Evolutionary conservation across 2,329 filamentous ascomycete genomes (phyloP).

Genomic region (Ceratocystis eucalypticola): DNA sequence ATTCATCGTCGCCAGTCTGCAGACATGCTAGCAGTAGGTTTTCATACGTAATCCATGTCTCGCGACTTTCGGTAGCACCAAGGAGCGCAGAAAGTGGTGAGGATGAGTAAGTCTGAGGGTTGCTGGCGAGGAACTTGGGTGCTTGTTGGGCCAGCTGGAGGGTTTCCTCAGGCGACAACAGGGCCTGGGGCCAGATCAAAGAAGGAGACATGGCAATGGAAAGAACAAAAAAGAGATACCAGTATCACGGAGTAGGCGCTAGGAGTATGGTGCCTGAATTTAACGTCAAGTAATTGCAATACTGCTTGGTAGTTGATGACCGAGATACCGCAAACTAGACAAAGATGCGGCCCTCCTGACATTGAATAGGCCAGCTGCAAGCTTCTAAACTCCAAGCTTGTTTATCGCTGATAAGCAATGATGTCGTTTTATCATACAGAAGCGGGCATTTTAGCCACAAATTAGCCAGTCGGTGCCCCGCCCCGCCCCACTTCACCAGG

Average conservation of each 20-base stretch:
- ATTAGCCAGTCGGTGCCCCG: neutral
- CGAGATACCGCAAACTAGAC: neutral
- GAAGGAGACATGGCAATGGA: slow-evolving; percentile 34
- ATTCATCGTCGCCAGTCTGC: slow-evolving; percentile 66
- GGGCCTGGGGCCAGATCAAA: slow-evolving; percentile 42
- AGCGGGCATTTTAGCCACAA: neutral
- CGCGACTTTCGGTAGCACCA: slow-evolving; percentile 52
- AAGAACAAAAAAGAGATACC: no score
- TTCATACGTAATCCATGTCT: slow-evolving; percentile 76
- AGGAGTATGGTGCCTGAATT: neutral
- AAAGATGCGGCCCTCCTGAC: neutral
- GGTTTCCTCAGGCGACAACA: slow-evolving; percentile 42
- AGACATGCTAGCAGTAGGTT: slow-evolving; percentile 76
- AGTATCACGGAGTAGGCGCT: neutral
- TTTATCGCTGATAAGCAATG: slow-evolving; percentile 10
- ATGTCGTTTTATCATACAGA: slow-evolving; percentile 3
- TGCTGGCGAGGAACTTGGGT: slow-evolving; percentile 40
- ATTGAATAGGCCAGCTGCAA: slow-evolving; percentile 7
- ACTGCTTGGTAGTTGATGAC: neutral
- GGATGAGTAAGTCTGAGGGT: slow-evolving; percentile 40
- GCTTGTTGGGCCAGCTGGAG: slow-evolving; percentile 48
- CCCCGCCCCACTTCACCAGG: slow-evolving; percentile 10
- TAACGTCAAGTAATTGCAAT: neutral
- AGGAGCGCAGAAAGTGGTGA: slow-evolving; percentile 42
- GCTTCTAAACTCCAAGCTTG: neutral